Evolutionary conservation across 345 rosid genomes (phyloP).

Genomic region (Lagerstroemia speciosa): DNA sequence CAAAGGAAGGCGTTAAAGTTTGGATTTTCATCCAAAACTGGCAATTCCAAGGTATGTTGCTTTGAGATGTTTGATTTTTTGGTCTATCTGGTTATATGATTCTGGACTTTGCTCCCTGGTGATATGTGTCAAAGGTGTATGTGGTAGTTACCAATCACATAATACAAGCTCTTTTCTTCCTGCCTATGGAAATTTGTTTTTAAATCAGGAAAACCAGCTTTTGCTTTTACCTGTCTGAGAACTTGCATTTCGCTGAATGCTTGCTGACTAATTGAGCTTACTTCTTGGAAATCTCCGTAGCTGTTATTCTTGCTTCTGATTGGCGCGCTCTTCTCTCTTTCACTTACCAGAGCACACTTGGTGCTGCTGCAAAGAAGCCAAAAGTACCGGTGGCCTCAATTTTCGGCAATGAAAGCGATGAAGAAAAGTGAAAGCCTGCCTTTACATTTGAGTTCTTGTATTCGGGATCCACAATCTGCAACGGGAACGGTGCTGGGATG

Average conservation of each 20-base stretch:
- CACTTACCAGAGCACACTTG: slow-evolving; percentile 35
- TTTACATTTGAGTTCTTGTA: background rate
- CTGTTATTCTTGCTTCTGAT: background rate
- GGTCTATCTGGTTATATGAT: background rate
- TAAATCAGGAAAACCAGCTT: background rate
- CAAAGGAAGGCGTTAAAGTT: slow-evolving; percentile 74
- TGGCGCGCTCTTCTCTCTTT: background rate
- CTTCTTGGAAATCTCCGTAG: background rate
- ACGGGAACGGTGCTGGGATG: background rate
- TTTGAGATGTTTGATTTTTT: background rate
- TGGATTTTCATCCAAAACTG: slow-evolving; percentile 73
- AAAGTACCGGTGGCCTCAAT: slow-evolving; percentile 58
- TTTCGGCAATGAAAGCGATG: slow-evolving; percentile 73
- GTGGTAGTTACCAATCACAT: background rate
- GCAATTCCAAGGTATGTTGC: slow-evolving; percentile 53
- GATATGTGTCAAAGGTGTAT: background rate
- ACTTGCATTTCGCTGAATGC: background rate
- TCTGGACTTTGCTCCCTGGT: background rate
- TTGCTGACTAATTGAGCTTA: background rate
- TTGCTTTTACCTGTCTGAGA: background rate
- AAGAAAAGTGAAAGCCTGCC: slow-evolving; percentile 30
- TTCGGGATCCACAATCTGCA: background rate
- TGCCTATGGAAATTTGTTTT: background rate
- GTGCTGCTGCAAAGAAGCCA: slow-evolving; percentile 50
- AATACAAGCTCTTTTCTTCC: background rate